Evolutionary conservation across 78 protist species (phyloP).

Genomic region (Monosiga brevicollis): DNA sequence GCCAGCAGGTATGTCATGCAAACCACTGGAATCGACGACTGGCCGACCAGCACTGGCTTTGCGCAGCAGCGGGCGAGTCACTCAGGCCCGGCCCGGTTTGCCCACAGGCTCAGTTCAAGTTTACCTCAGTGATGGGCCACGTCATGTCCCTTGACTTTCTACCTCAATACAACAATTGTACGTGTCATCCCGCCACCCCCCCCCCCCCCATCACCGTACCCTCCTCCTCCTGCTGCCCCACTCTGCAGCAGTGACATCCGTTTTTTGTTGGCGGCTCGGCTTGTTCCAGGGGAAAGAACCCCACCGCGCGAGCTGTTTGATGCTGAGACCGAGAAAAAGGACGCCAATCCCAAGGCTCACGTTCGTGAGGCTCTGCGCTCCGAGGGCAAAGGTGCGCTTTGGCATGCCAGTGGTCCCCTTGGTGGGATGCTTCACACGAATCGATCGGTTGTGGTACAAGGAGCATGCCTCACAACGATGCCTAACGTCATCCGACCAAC

Average conservation of each 20-base stretch:
- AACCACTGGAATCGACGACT: neutral
- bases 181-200: too few relatives aligned
- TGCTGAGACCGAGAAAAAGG: neutral
- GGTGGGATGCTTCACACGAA: neutral
- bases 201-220: too few relatives aligned
- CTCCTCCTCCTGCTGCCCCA: too few relatives aligned
- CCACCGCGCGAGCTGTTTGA: neutral
- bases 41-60: neutral
- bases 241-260: neutral
- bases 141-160: neutral
- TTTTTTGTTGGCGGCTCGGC: neutral
- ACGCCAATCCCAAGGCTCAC: neutral
- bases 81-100: too few relatives aligned
- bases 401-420: neutral
- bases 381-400: neutral
- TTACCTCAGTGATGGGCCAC: neutral
- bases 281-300: neutral
- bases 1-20: neutral
- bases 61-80: neutral
- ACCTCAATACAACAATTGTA: neutral
- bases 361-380: neutral
- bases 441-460: neutral
- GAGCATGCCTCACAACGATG: neutral
- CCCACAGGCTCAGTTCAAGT: neutral
- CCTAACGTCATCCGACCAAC: neutral